These are phyloP conservation scores for Clavispora fructus DNA, from an alignment of 805 yeast species.

Conservation along the genomic window DNA sequence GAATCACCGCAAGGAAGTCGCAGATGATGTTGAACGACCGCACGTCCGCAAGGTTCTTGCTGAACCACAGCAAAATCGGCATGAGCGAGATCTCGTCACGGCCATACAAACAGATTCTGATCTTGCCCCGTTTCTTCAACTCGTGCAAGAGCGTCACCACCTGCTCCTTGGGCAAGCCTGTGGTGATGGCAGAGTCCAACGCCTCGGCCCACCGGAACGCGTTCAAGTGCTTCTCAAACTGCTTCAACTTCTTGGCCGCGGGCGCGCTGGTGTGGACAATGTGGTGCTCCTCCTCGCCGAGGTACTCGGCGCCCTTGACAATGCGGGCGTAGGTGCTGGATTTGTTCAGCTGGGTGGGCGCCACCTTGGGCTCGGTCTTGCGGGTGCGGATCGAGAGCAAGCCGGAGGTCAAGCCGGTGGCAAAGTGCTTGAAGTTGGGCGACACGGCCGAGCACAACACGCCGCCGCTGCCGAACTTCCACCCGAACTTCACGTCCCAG, in stretches of 20 bases:
- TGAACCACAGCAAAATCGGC: constrained; percentile 82
- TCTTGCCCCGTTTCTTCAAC: constrained; percentile 82
- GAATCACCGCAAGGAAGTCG: constrained; percentile 61
- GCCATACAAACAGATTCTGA: constrained; percentile 70
- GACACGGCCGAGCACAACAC: constrained; percentile 87
- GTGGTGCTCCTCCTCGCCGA: constrained; percentile 81
- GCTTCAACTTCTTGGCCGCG: constrained; percentile 60
- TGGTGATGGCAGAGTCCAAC: constrained; percentile 74
- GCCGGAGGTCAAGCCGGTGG: constrained; percentile 88
- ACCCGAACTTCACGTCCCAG: constrained; percentile 91
- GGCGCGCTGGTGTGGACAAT: constrained; percentile 55
- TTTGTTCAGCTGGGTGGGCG: constrained; percentile 44
- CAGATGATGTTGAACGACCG: constrained; percentile 59
- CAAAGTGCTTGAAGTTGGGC: constrained; percentile 79
- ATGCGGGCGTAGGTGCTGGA: constrained; percentile 69
- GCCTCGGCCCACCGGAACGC: constrained; percentile 93
- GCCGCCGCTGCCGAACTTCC: constrained; percentile 90
- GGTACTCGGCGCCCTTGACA: constrained; percentile 87
- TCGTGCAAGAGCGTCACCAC: constrained; percentile 83
- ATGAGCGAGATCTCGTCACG: constrained; percentile 84
- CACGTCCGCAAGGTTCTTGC: constrained; percentile 72
- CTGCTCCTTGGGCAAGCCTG: constrained; percentile 74
- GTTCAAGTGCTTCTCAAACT: constrained; percentile 77
- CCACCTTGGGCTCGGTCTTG: constrained; percentile 56
- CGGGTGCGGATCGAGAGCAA: constrained; percentile 83